A percentile compares a stretch with the other conserved stretches of the same genome.
Evolutionary conservation across 768 basidiomycete species (phyloP).

Genomic region (Leccinum imitatum): DNA sequence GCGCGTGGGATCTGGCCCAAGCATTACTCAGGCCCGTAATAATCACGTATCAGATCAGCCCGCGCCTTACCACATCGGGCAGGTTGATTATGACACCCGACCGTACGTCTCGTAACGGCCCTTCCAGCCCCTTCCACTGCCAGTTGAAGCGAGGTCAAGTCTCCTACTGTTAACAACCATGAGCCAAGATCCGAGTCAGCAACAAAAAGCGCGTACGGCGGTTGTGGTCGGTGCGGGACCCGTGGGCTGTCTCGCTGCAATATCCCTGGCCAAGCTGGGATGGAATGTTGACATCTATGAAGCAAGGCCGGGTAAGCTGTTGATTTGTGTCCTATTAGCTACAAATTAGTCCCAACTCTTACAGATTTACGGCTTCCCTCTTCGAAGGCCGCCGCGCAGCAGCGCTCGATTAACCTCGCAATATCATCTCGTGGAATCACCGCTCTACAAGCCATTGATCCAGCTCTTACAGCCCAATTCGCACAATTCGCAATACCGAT

Average conservation of each 20-base stretch:
- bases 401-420: slow-evolving; percentile 94
- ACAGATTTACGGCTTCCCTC: slow-evolving; percentile 74
- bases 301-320: slow-evolving; percentile 63
- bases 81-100: not conserved
- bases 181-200: slow-evolving; percentile 7
- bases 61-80: slow-evolving; percentile 16
- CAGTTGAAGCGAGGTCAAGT: not conserved
- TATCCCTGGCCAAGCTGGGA: slow-evolving; percentile 81
- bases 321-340: slow-evolving; percentile 12
- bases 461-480: slow-evolving; percentile 64
- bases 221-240: slow-evolving; percentile 87
- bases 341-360: slow-evolving; percentile 15
- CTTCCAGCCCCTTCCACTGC: not conserved
- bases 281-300: slow-evolving; percentile 85
- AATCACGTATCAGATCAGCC: slow-evolving; percentile 18
- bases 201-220: slow-evolving; percentile 40
- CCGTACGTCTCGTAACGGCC: not conserved
- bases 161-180: slow-evolving; percentile 9
- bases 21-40: not conserved
- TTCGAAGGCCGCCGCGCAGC: slow-evolving; percentile 61
- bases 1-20: not conserved
- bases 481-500: slow-evolving; percentile 85
- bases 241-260: slow-evolving; percentile 89
- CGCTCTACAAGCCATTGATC: slow-evolving; percentile 81
- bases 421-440: slow-evolving; percentile 92